Evolutionary conservation across 345 rosid genomes (phyloP), one percentile per base, ranked within the genome.

Genomic region (Jatropha curcas): DNA sequence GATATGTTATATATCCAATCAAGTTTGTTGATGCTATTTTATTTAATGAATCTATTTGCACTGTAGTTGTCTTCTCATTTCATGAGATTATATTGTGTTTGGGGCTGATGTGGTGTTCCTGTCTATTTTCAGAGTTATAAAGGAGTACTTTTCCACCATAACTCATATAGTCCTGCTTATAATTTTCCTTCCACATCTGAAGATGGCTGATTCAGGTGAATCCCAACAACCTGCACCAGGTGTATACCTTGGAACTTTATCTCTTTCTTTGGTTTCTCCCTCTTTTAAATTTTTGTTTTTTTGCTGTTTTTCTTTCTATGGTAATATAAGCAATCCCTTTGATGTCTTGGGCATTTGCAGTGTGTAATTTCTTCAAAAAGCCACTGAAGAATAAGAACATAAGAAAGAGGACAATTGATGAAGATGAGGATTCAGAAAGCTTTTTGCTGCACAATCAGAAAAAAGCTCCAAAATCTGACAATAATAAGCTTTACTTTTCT

Each of bases 291-390:
- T 33, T 43, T 1, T 25, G 67, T 1, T 11, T 60, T 48, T 25
- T 33, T 51, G 37, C 51, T 30, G 30, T 74, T 39, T 53, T 7
- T 27, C 30, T 31, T 25, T 22, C 51, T 28, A 37, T 33, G 46
- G 12, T 7, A 22, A 20, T 60, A 2, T 57, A 57, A 34, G 2
- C 28, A 50, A 50, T 52, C 41, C 10, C 70, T 70, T n/a, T 37
- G 73, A 76, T 16, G 80, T 72, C 58, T 79, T 81, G 28, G 83
- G 75, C 14, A 31, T 79, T 70, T 62, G 76, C 78, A 89, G 98
- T 89, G 51, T 91, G 97, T 80, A 89, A 81, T 80, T 88, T 91
- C 82, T 87, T 93, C 70, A 84, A 88, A 79, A 91, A 86, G 82
- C 92, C 98, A 25, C 62, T 83, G 1, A 91, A 85, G 78, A 80